Base-by-base conservation (phyloP, 2,329 filamentous ascomycete species). In the Magnaporthales sp. region DNA sequence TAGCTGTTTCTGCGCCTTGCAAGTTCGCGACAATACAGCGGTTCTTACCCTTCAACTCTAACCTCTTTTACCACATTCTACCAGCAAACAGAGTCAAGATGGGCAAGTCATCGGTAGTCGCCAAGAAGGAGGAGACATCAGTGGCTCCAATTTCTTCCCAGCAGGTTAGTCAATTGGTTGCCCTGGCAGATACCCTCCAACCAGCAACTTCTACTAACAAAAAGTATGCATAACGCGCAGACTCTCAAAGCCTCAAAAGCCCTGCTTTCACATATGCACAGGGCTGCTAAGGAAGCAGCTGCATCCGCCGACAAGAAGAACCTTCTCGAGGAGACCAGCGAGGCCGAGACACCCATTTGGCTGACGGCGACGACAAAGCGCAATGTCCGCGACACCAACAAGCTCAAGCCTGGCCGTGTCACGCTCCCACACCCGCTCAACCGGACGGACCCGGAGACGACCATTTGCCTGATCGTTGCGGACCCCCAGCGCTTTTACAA, bases 401-500 rank as follows among this genome's bases (percentile, higher is more conserved):
- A 88, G 66, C 83, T 97, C 71, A 94, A 96, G 82, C 93, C 93
- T 30, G 85, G 86, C 77, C 96, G 94, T 80, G 91, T 97, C 73
- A 73, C 83, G 71, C 82, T 96, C 66, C 91, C 92, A 63, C 89
- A 96, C 78, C 83, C 91, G 10, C 84, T 96, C 69, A 89, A 91
- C 79, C 19, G 46, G 10, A 81, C 84, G 70, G 84, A 88, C 70
- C 80, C 85, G 67, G 85, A 84, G 67, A 80, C 88, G 67, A 90
- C 88, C 72, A 86, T 97, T 78, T 97, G 93, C 79, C 83, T 97
- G 68, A 96, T 97, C 67, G 74, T 73, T 60, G 91, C 92, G 72
- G 84, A 88, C 73, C 86, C 86, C 27, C 93, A 97, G 83, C 88
- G 93, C 70, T 85, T 87, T 66, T 96, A 95, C 84, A 98, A 98